These are phyloP conservation scores for Boletus mariae DNA, from an alignment of 1,284 basidiomycete species.

Conservation along the genomic window DNA sequence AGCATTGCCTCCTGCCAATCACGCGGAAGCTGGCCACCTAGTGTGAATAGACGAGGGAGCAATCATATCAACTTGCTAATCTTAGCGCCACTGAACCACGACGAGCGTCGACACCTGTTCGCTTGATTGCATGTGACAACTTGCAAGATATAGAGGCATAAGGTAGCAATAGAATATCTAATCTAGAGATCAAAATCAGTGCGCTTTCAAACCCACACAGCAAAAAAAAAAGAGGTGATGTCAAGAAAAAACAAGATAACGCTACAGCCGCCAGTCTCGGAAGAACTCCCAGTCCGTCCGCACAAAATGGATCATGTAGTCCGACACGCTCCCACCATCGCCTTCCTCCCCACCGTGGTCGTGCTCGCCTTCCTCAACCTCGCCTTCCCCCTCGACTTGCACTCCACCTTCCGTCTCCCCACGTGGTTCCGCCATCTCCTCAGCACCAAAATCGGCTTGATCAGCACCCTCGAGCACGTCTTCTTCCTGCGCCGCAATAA, in stretches of 20 bases:
- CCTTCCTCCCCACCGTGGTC: slow-evolving; percentile 39
- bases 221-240: slow-evolving; percentile 8
- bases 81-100: no score
- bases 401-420: slow-evolving; percentile 17
- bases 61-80: no score
- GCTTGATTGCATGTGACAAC: not conserved
- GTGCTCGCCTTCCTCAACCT: slow-evolving; percentile 31
- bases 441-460: slow-evolving; percentile 64
- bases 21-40: no score
- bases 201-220: not conserved
- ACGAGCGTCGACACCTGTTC: no score
- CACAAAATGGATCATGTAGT: slow-evolving; percentile 85
- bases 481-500: slow-evolving; percentile 75
- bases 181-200: not conserved
- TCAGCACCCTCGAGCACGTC: slow-evolving; percentile 70
- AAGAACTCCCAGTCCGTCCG: slow-evolving; percentile 78
- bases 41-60: no score
- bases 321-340: slow-evolving; percentile 68
- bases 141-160: slow-evolving; percentile 1
- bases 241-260: slow-evolving; percentile 5
- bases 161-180: slow-evolving; percentile 18
- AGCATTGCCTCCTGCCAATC: no score
- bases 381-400: slow-evolving; percentile 20
- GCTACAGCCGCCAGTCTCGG: slow-evolving; percentile 60
- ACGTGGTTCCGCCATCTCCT: slow-evolving; percentile 29